Conservation (phyloP, 2,329 filamentous ascomycete genomes). For the Ascomycota sp. region DNA sequence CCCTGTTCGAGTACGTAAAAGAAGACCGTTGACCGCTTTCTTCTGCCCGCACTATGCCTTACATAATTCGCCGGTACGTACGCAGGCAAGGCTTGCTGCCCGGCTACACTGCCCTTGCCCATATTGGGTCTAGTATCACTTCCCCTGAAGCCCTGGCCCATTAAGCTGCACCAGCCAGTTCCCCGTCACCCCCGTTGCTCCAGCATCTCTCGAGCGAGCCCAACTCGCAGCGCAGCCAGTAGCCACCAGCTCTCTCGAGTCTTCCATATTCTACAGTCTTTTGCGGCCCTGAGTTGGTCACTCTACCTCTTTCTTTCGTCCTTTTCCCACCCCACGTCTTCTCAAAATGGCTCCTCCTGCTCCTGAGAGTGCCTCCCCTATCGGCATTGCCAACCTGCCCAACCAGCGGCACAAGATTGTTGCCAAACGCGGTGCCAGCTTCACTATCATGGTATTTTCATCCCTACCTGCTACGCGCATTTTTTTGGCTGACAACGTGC, state of each 20-base stretch:
- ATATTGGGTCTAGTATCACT: constrained; percentile 2
- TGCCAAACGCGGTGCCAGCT: constrained; percentile 73
- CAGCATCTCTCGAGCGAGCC: constrained; percentile 2
- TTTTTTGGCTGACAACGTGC: constrained; percentile 2
- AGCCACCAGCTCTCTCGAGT: constrained; percentile 1
- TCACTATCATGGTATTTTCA: constrained; percentile 79
- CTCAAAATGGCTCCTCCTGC: constrained; percentile 33
- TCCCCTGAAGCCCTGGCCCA: constrained; percentile 11
- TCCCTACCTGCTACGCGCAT: neutral
- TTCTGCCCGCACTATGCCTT: no score
- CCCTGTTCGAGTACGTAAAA: no score
- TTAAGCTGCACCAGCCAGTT: constrained; percentile 2
- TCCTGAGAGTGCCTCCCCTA: constrained; percentile 40
- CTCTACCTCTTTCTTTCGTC: neutral
- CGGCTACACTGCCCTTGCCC: neutral
- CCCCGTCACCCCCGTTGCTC: neutral
- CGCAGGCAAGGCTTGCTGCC: no score
- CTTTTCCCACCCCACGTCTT: constrained; percentile 3
- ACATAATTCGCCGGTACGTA: no score
- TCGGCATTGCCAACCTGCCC: constrained; percentile 53
- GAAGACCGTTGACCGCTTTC: no score
- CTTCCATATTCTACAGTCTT: constrained; percentile 1
- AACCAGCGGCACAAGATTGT: constrained; percentile 59
- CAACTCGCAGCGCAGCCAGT: neutral
- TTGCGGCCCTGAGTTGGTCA: neutral